Evolutionary conservation across 192 early-diverging fungal genomes (phyloP), one percentile per base, ranked within the genome.

Genomic region (Coemansia sp.): DNA sequence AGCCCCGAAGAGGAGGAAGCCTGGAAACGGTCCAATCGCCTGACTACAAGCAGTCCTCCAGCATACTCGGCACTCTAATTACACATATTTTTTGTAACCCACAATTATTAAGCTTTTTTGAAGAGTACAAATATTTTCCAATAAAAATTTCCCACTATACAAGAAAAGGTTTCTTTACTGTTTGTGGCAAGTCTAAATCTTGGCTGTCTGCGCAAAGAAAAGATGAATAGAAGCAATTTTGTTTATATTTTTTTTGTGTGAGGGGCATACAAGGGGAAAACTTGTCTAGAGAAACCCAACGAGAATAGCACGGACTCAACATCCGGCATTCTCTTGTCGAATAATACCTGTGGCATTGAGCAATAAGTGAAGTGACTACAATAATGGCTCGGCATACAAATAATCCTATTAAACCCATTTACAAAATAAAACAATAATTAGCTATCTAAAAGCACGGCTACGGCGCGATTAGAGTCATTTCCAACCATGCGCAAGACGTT

Each of bases 381-480:
- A 59, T 59, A 73, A 73, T 73, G 72, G 72, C 72, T 47, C 40
- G 65, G 44, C 72, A 51, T 33, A 73, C 72, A 73, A 63, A 31
- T n/a, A 0, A 63, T 10, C 36, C 7, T 10, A 31, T n/a, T 2
- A 63, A 7, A 7, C 7, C 10, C 36, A 60, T 36, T 60, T 60
- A 36, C 29, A 60, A 29, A 29, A 29, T 16, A 6, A 16, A 47
- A n/a, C 7, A 7, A 11, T 24, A 8, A 24, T 51, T 3, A 10
- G 11, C 49, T 63, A 12, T 63, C 61, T 5, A 63, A 38, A 8
- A 63, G 61, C 16, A 42, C 22, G 7, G 61, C 61, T 7, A 42
- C 61, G 0, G 61, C 61, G 7, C 61, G 38, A 15, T 42, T 63
- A 15, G 61, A 4, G 61, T 63, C 61, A 5, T 63, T 63, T 10